phyloP scores from a whole-genome alignment of 495 filamentous ascomycete genomes.

The Neurospora sp. region DNA sequence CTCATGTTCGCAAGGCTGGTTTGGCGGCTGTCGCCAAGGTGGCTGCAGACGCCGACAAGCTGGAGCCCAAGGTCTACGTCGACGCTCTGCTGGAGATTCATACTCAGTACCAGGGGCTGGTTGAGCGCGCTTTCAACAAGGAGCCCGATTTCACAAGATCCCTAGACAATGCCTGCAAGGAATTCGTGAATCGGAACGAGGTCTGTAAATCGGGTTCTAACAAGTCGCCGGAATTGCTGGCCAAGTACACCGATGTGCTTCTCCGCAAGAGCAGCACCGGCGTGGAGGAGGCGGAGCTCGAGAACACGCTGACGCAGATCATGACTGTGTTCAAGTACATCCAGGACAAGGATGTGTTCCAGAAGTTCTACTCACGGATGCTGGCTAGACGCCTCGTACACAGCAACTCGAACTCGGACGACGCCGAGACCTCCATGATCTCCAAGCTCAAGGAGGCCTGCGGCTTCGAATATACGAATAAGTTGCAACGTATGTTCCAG shows the following conservation, averaged over 20 bases:
- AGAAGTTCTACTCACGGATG: conserved; percentile 98
- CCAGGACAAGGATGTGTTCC: conserved; percentile 99
- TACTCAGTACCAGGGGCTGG: conserved; percentile 80
- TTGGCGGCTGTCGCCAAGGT: conserved; percentile 84
- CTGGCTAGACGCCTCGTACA: conserved; percentile 91
- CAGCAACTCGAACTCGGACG: conserved; percentile 86
- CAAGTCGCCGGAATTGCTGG: conserved; percentile 86
- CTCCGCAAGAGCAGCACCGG: conserved; percentile 87
- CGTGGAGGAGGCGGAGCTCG: conserved; percentile 85
- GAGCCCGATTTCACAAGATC: conserved; percentile 97
- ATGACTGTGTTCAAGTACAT: conserved; percentile 99
- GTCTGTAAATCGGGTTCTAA: conserved; percentile 88
- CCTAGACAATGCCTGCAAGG: conserved; percentile 91
- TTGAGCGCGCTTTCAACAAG: conserved; percentile 85
- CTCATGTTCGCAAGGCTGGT: conserved; percentile 84
- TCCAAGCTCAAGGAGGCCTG: conserved; percentile 98
- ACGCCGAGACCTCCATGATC: conserved; percentile 99
- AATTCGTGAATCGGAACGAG: conserved; percentile 95
- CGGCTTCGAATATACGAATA: conserved; percentile 98
- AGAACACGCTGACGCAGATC: conserved; percentile 83
- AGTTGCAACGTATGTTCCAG: conserved; percentile 98
- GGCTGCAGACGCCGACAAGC: conserved; percentile 73
- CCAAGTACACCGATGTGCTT: conserved; percentile 91
- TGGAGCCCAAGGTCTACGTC: conserved; percentile 95
- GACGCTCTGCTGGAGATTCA: conserved; percentile 92